Conservation (phyloP, 2,329 filamentous ascomycete genomes). For the Celoporthe dispersa region DNA sequence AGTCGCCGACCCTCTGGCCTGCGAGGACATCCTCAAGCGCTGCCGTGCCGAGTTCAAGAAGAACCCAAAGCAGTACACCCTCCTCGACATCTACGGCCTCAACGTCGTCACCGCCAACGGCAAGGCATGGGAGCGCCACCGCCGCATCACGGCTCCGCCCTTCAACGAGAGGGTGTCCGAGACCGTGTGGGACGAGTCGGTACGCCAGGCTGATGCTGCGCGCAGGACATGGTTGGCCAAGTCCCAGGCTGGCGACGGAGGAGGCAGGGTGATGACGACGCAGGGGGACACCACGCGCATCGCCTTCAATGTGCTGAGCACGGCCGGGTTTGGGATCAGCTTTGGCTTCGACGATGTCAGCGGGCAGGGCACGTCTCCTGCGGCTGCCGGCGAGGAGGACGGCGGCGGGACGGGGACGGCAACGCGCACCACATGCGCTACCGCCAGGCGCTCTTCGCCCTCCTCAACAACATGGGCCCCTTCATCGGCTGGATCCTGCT, state of each 20-base stretch:
- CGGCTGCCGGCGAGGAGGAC: neutral
- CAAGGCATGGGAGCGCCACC: slow-evolving; percentile 11
- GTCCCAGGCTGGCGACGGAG: neutral
- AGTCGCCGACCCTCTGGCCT: slow-evolving; percentile 12
- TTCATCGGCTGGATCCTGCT: neutral
- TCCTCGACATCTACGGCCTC: slow-evolving; percentile 15
- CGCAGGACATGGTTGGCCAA: neutral
- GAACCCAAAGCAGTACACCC: slow-evolving; percentile 6
- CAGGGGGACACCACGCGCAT: slow-evolving; percentile 13
- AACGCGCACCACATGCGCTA: slow-evolving; percentile 8
- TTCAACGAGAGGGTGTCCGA: slow-evolving; percentile 19
- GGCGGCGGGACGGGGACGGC: neutral
- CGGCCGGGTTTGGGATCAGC: slow-evolving; percentile 9
- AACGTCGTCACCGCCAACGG: slow-evolving; percentile 17
- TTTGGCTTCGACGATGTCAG: slow-evolving; percentile 10
- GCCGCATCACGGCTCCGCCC: slow-evolving; percentile 9
- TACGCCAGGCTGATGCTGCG: slow-evolving; percentile 9
- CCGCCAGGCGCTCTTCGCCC: neutral
- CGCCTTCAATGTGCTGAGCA: slow-evolving; percentile 15
- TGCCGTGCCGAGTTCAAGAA: slow-evolving; percentile 13
- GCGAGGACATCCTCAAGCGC: slow-evolving; percentile 11
- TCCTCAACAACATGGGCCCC: slow-evolving; percentile 4
- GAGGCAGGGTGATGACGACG: slow-evolving; percentile 3
- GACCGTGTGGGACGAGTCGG: slow-evolving; percentile 16
- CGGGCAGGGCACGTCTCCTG: neutral